Evolutionary conservation across 1,284 basidiomycete genomes (phyloP).

Genomic region (Phellopilus nigrolimitatus): DNA sequence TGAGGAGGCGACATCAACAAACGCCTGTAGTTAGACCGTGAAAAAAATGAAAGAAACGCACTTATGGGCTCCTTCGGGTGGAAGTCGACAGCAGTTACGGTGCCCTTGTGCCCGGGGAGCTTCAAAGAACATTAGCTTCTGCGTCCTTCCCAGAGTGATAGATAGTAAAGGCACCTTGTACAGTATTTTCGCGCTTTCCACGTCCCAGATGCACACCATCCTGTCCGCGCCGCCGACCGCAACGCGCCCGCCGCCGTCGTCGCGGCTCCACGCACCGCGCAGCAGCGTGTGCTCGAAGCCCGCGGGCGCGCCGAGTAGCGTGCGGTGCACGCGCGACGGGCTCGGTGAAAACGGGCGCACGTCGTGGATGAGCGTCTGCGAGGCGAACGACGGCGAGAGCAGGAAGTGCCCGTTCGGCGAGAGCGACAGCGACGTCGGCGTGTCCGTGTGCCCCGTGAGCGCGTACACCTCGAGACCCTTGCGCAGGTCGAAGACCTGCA

Average conservation of each 20-base stretch:
- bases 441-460: slow-evolving; percentile 81
- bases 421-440: slow-evolving; percentile 82
- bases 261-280: slow-evolving; percentile 76
- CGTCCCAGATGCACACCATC: slow-evolving; percentile 91
- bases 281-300: slow-evolving; percentile 86
- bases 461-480: slow-evolving; percentile 74
- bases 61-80: slow-evolving; percentile 91
- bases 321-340: slow-evolving; percentile 74
- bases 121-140: slow-evolving; percentile 29
- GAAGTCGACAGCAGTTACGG: slow-evolving; percentile 86
- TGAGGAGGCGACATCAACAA: not conserved
- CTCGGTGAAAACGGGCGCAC: slow-evolving; percentile 86
- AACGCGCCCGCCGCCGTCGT: slow-evolving; percentile 67
- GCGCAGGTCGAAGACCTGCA: slow-evolving; percentile 80
- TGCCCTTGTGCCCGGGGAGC: slow-evolving; percentile 92
- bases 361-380: slow-evolving; percentile 83
- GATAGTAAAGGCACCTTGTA: slow-evolving; percentile 63
- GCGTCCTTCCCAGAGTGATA: not conserved
- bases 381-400: slow-evolving; percentile 85
- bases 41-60: slow-evolving; percentile 31
- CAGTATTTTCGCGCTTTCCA: slow-evolving; percentile 76
- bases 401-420: slow-evolving; percentile 84
- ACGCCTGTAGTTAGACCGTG: not conserved
- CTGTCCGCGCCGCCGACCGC: slow-evolving; percentile 79
- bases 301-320: slow-evolving; percentile 79